Percentiles rank a stretch among this genome's conserved stretches.
Evolutionary conservation across 768 basidiomycete genomes (phyloP).

Genomic region (Hemileccinum rubropunctum): DNA sequence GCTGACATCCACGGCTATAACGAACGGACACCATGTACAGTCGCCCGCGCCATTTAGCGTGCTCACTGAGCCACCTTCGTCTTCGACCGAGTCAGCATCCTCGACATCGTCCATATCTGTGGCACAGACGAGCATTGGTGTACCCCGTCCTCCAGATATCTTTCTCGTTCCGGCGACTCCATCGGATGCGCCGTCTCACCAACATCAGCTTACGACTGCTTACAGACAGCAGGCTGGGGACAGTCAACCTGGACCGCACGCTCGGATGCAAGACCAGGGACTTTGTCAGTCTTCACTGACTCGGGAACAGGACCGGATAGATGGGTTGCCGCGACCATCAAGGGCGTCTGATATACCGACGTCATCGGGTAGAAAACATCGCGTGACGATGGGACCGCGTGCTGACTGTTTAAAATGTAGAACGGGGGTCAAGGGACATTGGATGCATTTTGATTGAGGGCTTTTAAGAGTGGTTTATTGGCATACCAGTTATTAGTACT

Average conservation of each 20-base stretch:
- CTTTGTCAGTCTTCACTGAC: slow-evolving; percentile 1
- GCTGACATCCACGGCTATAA: not conserved
- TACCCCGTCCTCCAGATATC: slow-evolving; percentile 26
- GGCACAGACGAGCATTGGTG: not conserved
- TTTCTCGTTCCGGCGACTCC: slow-evolving; percentile 28
- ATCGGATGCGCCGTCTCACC: slow-evolving; percentile 17
- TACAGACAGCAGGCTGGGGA: slow-evolving; percentile 4
- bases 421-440: slow-evolving; percentile 67
- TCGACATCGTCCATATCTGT: slow-evolving; percentile 12
- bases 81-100: slow-evolving; percentile 18
- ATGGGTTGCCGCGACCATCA: slow-evolving; percentile 16
- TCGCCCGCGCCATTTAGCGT: slow-evolving; percentile 28
- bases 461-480: not conserved
- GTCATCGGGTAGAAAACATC: slow-evolving; percentile 36
- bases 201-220: slow-evolving; percentile 9
- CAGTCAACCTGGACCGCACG: not conserved
- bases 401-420: slow-evolving; percentile 67
- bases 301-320: slow-evolving; percentile 13
- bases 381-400: slow-evolving; percentile 70
- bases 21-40: slow-evolving; percentile 2
- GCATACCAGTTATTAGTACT: slow-evolving; percentile 6
- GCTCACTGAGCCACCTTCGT: slow-evolving; percentile 22
- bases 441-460: slow-evolving; percentile 58
- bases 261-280: slow-evolving; percentile 2
- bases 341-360: slow-evolving; percentile 12